Evolutionary conservation across 345 rosid genomes (phyloP).

Genomic region (Brassica cretica): DNA sequence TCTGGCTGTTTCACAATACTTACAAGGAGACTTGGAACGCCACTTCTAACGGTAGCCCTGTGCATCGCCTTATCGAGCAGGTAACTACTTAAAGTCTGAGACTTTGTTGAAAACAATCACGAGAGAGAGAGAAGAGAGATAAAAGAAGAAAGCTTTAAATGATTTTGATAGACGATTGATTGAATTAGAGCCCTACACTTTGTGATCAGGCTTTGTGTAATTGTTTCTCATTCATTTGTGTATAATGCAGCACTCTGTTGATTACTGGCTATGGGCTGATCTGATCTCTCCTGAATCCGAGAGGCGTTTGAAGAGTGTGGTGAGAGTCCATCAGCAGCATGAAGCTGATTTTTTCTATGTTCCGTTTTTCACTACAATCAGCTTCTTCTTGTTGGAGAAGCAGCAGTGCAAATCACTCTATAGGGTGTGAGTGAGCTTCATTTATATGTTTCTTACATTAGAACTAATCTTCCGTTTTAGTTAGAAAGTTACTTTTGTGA

Average conservation of each 20-base stretch:
- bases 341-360: conserved; percentile 88
- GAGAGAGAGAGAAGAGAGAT: neutral
- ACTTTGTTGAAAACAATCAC: neutral
- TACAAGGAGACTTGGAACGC: conserved; percentile 75
- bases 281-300: conserved; percentile 74
- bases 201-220: neutral
- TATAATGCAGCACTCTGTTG: conserved; percentile 76
- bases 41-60: conserved; percentile 97
- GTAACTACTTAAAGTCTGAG: conserved; percentile 29
- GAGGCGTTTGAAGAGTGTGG: conserved; percentile 76
- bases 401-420: conserved; percentile 96
- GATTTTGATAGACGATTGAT: no score
- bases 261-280: conserved; percentile 98
- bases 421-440: conserved; percentile 91
- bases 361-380: conserved; percentile 89
- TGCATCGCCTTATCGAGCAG: conserved; percentile 93
- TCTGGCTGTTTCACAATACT: conserved; percentile 65
- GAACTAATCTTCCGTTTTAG: neutral
- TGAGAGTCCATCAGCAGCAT: conserved; percentile 69
- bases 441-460: neutral
- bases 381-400: conserved; percentile 93
- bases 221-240: neutral
- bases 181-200: no score
- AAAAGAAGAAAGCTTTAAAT: no score
- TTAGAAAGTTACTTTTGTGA: neutral